Base-by-base conservation (phyloP, 768 basidiomycete genomes). In the Phaffia australis region DNA sequence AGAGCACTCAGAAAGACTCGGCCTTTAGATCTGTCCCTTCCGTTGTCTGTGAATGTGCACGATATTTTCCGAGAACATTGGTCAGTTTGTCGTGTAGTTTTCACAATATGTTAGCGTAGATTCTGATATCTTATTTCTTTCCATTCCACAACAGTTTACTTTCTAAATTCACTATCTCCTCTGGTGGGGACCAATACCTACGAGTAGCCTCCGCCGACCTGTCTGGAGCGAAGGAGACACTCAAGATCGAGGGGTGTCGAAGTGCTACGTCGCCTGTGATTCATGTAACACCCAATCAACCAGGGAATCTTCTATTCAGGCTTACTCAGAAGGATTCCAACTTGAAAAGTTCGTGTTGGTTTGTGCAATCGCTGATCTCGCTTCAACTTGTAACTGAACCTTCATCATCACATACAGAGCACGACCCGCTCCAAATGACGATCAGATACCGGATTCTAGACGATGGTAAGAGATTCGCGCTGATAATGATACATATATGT, bases 41-140 rank as follows among this genome's bases (percentile, higher is more conserved):
- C 94, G 0, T 80, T 99, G 54, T 83, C 87, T 2, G 88, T 97
- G 66, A 95, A 93, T 66, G 94, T 98, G 0, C 88, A 97, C 76
- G 95, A 99, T 74, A 93, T 90, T 76, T 97, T 98, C 80, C 84
- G 94, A 25, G 86, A 87, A 30, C 80, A 83, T 64, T 85, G 84
- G 94, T 91, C 48, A 54, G 80, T 23, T 7, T 2, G 11, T 1
- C 29, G 27, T 25, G 8, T 30, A 8, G 23, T 3, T 18, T 32
- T 30, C 27, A 6, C 23, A 7, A 23, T 19, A 32, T 19, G 3
- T 19, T 23, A 2, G 19, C 18, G 56, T 3, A 7, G 6, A 6
- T 23, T 23, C 52, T 30, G 27, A 59, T 30, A 9, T 11, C 32
- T n/a, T 18, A 32, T 47, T 49, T 46, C 27, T 60, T 66, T 65